phyloP scores from a whole-genome alignment of 495 filamentous ascomycete species.

The Patellaria atrata region DNA sequence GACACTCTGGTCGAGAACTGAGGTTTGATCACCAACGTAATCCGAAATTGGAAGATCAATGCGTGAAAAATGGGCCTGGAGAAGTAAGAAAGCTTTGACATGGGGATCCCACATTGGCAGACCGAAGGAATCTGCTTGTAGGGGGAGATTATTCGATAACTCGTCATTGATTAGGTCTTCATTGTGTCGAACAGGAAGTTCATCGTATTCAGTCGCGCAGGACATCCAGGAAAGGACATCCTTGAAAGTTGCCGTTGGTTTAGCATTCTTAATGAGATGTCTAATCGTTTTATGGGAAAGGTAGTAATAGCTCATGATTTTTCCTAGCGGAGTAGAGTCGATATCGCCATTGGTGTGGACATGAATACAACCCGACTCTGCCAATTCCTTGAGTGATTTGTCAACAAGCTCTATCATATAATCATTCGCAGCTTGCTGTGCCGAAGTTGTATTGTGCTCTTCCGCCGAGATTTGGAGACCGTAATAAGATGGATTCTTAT shows the following conservation, averaged over 20 bases:
- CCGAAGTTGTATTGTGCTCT: conserved; percentile 78
- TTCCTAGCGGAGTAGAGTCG: conserved; percentile 76
- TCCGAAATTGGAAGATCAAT: conserved; percentile 89
- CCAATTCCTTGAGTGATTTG: conserved; percentile 65
- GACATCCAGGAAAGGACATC: conserved; percentile 89
- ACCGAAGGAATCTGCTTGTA: conserved; percentile 52
- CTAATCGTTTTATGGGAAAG: conserved; percentile 92
- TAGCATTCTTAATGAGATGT: conserved; percentile 60
- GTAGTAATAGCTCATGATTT: conserved; percentile 99
- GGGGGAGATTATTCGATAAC: conserved; percentile 62
- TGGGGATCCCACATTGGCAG: conserved; percentile 97
- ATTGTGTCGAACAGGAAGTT: conserved; percentile 96
- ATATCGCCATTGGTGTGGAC: conserved; percentile 79
- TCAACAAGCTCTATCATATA: conserved; percentile 89
- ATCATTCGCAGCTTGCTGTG: conserved; percentile 72
- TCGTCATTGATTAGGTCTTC: conserved; percentile 97
- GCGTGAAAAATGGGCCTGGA: conserved; percentile 90
- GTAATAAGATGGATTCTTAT: conserved; percentile 98
- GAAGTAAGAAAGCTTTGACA: conserved; percentile 85
- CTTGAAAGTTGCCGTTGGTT: conserved; percentile 61
- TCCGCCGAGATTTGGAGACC: conserved; percentile 87
- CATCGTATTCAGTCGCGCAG: conserved; percentile 86
- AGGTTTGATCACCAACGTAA: conserved; percentile 88
- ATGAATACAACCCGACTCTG: conserved; percentile 65
- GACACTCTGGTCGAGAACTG: conserved; percentile 76